Evolutionary conservation across 257 asterid species (phyloP), one percentile per base, ranked within the genome.

Genomic region (Euphrasia confusa): DNA sequence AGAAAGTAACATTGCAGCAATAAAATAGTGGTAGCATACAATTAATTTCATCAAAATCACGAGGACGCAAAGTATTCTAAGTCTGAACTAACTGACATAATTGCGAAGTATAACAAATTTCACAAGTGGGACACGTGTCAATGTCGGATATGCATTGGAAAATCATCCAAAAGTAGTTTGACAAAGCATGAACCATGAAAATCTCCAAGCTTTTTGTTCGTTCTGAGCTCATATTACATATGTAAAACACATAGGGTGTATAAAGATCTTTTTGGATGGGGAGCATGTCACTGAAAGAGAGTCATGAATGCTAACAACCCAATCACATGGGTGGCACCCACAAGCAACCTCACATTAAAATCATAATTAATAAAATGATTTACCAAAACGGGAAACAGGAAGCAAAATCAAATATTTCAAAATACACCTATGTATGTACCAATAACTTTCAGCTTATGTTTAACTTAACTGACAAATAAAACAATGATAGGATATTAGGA

Each of bases 211-310:
- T 49, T 13, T 60, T 48, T 59, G 55, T 59, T 17, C 21, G 4
- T 53, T 53, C 53, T 13, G 10, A 37, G 60, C 64, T 54, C 2
- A 63, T 44, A 58, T 26, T 17, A 33, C 4, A 15, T 11, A 35
- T 54, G 63, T 52, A 48, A 56, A 66, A 55, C 30, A 33, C 40
- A 58, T 28, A 39, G 58, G 55, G 14, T n/a, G 50, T 24, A 62
- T 55, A 35, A 61, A 54, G 54, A 35, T 52, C 62, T 42, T n/a
- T 6, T 10, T 60, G 26, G 59, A 32, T 6, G 37, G 35, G 30
- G 61, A 63, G 53, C n/a, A 59, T 12, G 49, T 30, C 15, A 68
- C 10, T 57, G 58, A n/a, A 27, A 73, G 48, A 40, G 28, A n/a
- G n/a, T 37, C 54, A n/a, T 24, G 10, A 63, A 24, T 4, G 63